Evolutionary conservation across 805 yeast genomes (phyloP), one percentile per base, ranked within the genome.

Genomic region (Candida piceae): DNA sequence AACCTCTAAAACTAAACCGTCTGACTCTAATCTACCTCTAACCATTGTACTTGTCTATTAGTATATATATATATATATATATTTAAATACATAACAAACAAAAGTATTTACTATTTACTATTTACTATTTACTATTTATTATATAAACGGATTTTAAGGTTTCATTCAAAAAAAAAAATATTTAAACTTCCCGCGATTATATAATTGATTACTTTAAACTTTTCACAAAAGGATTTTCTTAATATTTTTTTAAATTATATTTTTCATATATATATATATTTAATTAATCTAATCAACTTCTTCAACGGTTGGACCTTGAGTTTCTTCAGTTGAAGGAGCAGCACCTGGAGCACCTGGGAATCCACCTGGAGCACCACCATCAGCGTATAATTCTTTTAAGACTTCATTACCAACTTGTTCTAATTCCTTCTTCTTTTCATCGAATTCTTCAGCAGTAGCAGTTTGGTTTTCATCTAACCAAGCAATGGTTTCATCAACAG

Each of bases 381-480:
- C 88, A 68, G 85, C 93, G 81, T 90, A 90, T 77, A 93, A 87
- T 78, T 89, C 87, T 66, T 87, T 78, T 87, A 89, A 83, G 70
- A 89, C 86, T 67, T 97, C 97, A 78, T 89, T 89, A 53, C 96
- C 95, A 68, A 82, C 74, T 54, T 78, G 83, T 76, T 90, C 97
- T 60, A 89, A 80, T 71, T 88, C 96, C 81, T 89, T 89, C 75
- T 88, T 95, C 74, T 77, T 83, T 70, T 84, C 95, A 61, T 78
- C 74, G 67, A 70, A 89, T 76, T 89, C 97, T 63, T 90, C 97
- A 42, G 85, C 78, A 38, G 95, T 66, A 53, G 95, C 97, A 49
- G 96, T 77, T 70, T 83, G 90, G 75, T 87, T 86, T 55, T 78
- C 76, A 67, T 89, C 97, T 68, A 90, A 80, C 97, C 97, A 90